These are phyloP conservation scores for Diaporthe vexans DNA, from an alignment of 2,329 filamentous ascomycete genomes.

Conservation along the genomic window DNA sequence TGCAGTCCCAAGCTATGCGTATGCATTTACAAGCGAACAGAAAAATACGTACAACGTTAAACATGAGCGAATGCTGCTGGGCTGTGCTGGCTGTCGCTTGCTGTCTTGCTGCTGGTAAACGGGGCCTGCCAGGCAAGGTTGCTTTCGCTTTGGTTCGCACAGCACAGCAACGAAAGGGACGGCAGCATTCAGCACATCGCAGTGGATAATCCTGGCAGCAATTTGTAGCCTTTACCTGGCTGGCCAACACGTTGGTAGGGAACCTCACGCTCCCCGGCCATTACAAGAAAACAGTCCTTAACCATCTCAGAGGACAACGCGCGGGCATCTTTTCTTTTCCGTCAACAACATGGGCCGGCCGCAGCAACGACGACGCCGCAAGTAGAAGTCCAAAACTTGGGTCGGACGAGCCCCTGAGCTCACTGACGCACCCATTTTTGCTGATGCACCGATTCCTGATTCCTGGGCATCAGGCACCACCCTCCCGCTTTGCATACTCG, in stretches of 20 bases:
- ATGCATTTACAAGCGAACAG: not conserved
- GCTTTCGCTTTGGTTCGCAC: not conserved
- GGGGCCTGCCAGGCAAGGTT: not conserved
- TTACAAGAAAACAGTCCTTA: constrained; percentile 2
- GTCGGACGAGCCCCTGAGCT: not conserved
- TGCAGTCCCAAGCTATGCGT: not conserved
- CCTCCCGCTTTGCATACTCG: constrained; percentile 74
- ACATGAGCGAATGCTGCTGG: not conserved
- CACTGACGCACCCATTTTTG: not conserved
- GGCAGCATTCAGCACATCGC: not conserved
- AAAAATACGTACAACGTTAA: not conserved
- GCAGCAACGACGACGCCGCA: not conserved
- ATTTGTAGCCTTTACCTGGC: not conserved
- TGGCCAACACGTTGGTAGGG: no score
- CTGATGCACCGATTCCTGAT: not conserved
- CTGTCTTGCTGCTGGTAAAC: no score
- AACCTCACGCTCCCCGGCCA: no score
- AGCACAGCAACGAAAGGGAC: not conserved
- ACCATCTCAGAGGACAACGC: not conserved
- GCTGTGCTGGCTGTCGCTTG: no score
- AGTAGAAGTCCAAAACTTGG: not conserved
- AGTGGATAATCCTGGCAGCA: not conserved
- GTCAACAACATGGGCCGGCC: not conserved
- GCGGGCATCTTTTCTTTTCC: constrained; percentile 3
- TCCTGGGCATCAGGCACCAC: constrained; percentile 64